Evolutionary conservation across 1,284 basidiomycete genomes (phyloP).

Genomic region (Trichosporon inkin): DNA sequence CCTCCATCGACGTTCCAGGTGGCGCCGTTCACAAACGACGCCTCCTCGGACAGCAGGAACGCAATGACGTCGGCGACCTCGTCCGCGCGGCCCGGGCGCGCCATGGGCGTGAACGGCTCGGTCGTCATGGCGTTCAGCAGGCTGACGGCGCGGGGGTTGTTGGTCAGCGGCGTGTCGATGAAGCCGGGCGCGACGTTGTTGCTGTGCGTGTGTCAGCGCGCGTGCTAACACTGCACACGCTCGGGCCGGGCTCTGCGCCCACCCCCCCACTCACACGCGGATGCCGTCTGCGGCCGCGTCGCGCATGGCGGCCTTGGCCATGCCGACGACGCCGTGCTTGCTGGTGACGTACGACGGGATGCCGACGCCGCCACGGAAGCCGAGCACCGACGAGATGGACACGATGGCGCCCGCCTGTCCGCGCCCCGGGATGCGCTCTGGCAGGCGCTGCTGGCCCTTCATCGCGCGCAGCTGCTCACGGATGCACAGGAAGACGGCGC

Average conservation of each 20-base stretch:
- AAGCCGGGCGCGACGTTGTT: conserved; percentile 22
- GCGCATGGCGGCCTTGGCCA: conserved; percentile 15
- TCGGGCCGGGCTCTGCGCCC: not conserved
- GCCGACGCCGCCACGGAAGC: not conserved
- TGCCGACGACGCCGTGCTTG: conserved; percentile 25
- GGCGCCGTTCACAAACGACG: conserved; percentile 34
- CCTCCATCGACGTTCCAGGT: conserved; percentile 38
- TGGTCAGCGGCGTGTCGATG: conserved; percentile 10
- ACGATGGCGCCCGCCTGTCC: conserved; percentile 26
- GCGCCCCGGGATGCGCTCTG: not conserved
- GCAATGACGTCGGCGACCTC: conserved; percentile 34
- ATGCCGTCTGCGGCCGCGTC: conserved; percentile 21
- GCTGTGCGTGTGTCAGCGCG: not conserved
- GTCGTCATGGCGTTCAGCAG: not conserved
- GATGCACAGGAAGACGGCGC: conserved; percentile 25
- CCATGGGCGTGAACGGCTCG: conserved; percentile 12
- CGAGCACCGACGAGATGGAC: conserved; percentile 15
- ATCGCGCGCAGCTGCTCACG: conserved; percentile 24
- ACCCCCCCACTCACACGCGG: conserved; percentile 12
- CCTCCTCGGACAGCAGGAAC: conserved; percentile 31
- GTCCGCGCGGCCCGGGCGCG: conserved; percentile 25
- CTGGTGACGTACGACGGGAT: conserved; percentile 19
- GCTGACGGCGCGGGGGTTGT: not conserved
- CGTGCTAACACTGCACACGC: no score
- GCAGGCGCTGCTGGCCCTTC: conserved; percentile 19